Percentiles rank a stretch among this genome's conserved stretches.
Evolutionary conservation across 2,329 filamentous ascomycete species (phyloP).

Genomic region (Trichoderma endophyticum): DNA sequence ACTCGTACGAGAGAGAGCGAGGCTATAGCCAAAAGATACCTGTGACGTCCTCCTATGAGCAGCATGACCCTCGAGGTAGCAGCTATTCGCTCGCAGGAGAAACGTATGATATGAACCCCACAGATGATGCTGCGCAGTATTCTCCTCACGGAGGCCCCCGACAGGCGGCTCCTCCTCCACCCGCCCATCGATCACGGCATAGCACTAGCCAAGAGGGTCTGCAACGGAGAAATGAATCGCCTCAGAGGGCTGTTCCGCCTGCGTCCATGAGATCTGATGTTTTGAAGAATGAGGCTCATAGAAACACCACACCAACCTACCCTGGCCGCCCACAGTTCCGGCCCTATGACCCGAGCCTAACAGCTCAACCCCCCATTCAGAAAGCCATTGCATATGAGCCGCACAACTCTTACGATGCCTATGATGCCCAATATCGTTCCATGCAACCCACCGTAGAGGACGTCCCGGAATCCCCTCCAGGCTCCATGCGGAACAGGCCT

Average conservation of each 20-base stretch:
- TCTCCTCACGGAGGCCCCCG: constrained; percentile 39
- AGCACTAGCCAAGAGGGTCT: constrained; percentile 43
- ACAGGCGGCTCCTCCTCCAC: constrained; percentile 52
- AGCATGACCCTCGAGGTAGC: constrained; percentile 35
- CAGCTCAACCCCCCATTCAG: constrained; percentile 15
- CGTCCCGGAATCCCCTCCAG: constrained; percentile 51
- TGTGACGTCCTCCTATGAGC: constrained; percentile 36
- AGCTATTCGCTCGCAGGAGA: constrained; percentile 33
- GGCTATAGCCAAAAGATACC: constrained; percentile 34
- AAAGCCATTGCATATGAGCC: constrained; percentile 21
- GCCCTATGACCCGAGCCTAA: constrained; percentile 47
- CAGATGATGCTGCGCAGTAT: constrained; percentile 34
- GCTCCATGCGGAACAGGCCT: constrained; percentile 27
- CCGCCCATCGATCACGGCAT: constrained; percentile 50
- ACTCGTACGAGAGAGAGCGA: constrained; percentile 34
- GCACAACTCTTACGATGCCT: constrained; percentile 52
- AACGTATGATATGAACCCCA: constrained; percentile 30
- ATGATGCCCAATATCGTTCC: constrained; percentile 46
- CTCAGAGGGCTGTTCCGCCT: constrained; percentile 42
- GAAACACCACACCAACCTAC: constrained; percentile 49
- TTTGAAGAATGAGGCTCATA: constrained; percentile 54
- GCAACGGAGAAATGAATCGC: constrained; percentile 40
- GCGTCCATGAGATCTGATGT: constrained; percentile 60
- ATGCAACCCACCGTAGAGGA: constrained; percentile 65
- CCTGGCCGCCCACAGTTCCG: constrained; percentile 54